phyloP scores from a whole-genome alignment of 2,329 filamentous ascomycete genomes.

The Davidsoniella neocaledoniae region DNA sequence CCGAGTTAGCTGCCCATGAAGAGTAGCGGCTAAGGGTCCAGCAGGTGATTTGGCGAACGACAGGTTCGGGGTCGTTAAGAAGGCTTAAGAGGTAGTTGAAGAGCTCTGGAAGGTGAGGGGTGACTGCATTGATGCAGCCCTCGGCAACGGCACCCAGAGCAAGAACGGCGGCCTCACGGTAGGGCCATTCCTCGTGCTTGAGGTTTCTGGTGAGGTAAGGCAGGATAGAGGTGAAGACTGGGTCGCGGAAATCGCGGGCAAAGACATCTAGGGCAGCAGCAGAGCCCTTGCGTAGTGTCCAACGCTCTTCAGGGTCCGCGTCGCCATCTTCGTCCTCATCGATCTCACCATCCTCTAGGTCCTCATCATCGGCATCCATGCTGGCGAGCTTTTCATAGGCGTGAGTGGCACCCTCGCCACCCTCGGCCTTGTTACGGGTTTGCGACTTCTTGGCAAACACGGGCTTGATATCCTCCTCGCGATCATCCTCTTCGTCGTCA shows the following conservation, averaged over 20 bases:
- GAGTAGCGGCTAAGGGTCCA: constrained; percentile 95
- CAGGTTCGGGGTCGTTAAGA: constrained; percentile 68
- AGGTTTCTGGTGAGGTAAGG: constrained; percentile 86
- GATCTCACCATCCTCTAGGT: constrained; percentile 76
- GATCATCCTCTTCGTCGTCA: constrained; percentile 83
- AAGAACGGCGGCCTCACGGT: constrained; percentile 84
- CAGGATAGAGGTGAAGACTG: constrained; percentile 80
- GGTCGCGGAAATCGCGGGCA: constrained; percentile 71
- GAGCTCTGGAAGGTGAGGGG: constrained; percentile 77
- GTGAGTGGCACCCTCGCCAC: constrained; percentile 22
- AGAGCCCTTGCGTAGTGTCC: constrained; percentile 94
- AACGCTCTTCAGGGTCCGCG: constrained; percentile 72
- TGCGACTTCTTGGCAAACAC: constrained; percentile 63
- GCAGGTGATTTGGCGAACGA: constrained; percentile 92
- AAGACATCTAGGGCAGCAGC: constrained; percentile 90
- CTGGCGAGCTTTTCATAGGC: constrained; percentile 36
- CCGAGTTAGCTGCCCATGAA: constrained; percentile 68
- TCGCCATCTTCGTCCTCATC: constrained; percentile 62
- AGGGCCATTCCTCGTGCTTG: constrained; percentile 75
- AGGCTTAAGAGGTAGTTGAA: constrained; percentile 81
- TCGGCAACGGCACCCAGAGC: constrained; percentile 90
- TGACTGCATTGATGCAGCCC: constrained; percentile 79
- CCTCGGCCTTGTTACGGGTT: constrained; percentile 33
- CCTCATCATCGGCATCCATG: constrained; percentile 47
- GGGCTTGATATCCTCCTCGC: constrained; percentile 79